Base-by-base conservation (phyloP, 1,139 yeast genomes). In the Hemisphaericaspora xylofermentans region DNA sequence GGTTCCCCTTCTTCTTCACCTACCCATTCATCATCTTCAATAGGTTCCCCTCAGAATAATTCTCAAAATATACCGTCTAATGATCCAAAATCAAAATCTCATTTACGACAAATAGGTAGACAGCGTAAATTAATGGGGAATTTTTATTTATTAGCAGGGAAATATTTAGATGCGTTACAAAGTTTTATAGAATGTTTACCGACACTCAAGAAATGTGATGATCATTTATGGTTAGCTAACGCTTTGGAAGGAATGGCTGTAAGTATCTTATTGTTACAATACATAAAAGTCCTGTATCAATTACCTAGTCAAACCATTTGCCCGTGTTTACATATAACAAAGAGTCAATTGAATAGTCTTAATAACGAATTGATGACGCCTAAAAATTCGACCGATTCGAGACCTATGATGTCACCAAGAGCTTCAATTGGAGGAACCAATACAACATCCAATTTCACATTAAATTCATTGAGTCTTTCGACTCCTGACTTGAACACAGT, bases 151-250 rank as follows among this genome's bases (percentile, higher is more conserved):
- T 62, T 93, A 36, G 84, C 96, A 0, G 98, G 98, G 0, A 78
- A 86, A 44, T 74, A 84, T 40, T 60, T 71, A 12, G 88, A 82
- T 44, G 95, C 98, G 0, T 57, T 89, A 41, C 69, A 73, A 25
- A 78, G 81, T 44, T 85, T 89, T 50, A 74, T 82, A 10, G 96
- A 89, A 32, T 82, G 97, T 0, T 74, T 86, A 2, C 55, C 69
- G 2, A 66, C 75, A 28, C 63, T 89, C 41, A 79, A 79, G 45
- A 71, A 78, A 26, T 71, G 83, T 1, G 82, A 82, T 39, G 98
- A 93, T 59, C 77, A 78, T 53, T 66, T 93, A 16, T 93, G 98
- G 98, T 71, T 88, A 21, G 98, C 84, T 0, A 84, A 93, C 33
- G 82, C 96, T 0, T 58, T 91, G 16, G 97, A 89, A 53, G 89